These are phyloP conservation scores for Avena sativa DNA, from an alignment of 176 grass and related monocot species.

Conservation along the genomic window DNA sequence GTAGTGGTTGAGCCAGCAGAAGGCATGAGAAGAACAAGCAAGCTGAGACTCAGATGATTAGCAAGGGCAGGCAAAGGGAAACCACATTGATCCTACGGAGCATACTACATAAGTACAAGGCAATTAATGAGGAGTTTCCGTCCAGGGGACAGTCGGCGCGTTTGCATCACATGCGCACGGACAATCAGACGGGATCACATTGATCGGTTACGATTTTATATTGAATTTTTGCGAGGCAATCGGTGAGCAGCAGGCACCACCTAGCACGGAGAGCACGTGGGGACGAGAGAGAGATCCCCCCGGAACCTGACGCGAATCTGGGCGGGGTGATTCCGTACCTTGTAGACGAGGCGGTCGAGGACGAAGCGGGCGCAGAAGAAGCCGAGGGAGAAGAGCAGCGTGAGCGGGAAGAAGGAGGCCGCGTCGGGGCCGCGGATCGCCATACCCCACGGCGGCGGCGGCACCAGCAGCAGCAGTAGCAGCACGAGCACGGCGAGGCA, in stretches of 20 bases:
- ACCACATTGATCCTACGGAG: conserved; percentile 33
- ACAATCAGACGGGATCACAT: conserved; percentile 40
- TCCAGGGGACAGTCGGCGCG: background rate
- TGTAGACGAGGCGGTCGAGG: conserved; percentile 83
- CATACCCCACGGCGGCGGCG: conserved; percentile 15
- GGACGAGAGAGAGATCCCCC: conserved; percentile 48
- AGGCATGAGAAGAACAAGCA: conserved; percentile 6
- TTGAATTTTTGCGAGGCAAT: background rate
- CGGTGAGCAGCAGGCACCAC: background rate
- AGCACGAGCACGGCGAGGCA: conserved; percentile 31
- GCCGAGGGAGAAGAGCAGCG: conserved; percentile 61
- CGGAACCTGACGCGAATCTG: conserved; percentile 48
- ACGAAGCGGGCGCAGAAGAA: conserved; percentile 82
- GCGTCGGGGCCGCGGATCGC: conserved; percentile 42
- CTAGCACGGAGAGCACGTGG: too few relatives aligned
- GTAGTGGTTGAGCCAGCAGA: background rate
- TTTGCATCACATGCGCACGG: conserved; percentile 2
- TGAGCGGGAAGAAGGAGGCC: conserved; percentile 37
- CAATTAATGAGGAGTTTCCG: conserved; percentile 33
- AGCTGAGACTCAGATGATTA: background rate
- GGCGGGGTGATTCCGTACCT: conserved; percentile 49
- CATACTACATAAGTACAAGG: background rate
- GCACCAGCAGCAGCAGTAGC: background rate
- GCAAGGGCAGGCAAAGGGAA: background rate
- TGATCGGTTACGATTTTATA: conserved; percentile 28